phyloP scores from a whole-genome alignment of 1,284 basidiomycete species.

The Inonotus obliquus region DNA sequence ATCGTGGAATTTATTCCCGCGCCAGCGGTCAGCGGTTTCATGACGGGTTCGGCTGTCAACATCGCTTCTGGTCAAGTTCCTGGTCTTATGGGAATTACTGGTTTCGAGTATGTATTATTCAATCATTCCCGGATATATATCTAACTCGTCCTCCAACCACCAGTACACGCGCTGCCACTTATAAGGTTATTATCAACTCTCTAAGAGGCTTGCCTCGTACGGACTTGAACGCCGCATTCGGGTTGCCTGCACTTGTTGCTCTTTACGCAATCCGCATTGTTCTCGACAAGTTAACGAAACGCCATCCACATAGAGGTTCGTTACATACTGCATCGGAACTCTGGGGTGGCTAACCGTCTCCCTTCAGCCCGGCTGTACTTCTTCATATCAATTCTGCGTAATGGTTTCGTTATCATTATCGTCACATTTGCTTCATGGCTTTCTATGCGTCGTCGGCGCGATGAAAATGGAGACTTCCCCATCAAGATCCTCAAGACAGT shows the following conservation, averaged over 20 bases:
- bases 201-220: slow-evolving; percentile 77
- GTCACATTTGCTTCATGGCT: slow-evolving; percentile 84
- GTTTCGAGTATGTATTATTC: slow-evolving; percentile 60
- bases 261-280: slow-evolving; percentile 75
- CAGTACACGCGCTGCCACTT: slow-evolving; percentile 83
- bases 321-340: not conserved
- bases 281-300: slow-evolving; percentile 54
- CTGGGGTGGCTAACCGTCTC: slow-evolving; percentile 18
- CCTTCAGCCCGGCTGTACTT: slow-evolving; percentile 73
- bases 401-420: slow-evolving; percentile 83
- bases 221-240: slow-evolving; percentile 85
- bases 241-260: slow-evolving; percentile 68
- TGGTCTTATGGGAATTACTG: slow-evolving; percentile 78
- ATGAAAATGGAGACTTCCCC: slow-evolving; percentile 62
- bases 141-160: slow-evolving; percentile 8
- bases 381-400: slow-evolving; percentile 81
- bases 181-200: slow-evolving; percentile 87
- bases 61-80: slow-evolving; percentile 86
- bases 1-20: slow-evolving; percentile 92
- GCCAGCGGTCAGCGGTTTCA: slow-evolving; percentile 90
- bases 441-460: slow-evolving; percentile 63
- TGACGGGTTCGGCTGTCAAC: slow-evolving; percentile 88
- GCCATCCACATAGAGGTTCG: slow-evolving; percentile 66
- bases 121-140: not conserved
- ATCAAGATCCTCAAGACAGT: slow-evolving; percentile 86